Base-by-base conservation (phyloP, 2,329 filamentous ascomycete genomes). In the Aspergillus terreus region DNA sequence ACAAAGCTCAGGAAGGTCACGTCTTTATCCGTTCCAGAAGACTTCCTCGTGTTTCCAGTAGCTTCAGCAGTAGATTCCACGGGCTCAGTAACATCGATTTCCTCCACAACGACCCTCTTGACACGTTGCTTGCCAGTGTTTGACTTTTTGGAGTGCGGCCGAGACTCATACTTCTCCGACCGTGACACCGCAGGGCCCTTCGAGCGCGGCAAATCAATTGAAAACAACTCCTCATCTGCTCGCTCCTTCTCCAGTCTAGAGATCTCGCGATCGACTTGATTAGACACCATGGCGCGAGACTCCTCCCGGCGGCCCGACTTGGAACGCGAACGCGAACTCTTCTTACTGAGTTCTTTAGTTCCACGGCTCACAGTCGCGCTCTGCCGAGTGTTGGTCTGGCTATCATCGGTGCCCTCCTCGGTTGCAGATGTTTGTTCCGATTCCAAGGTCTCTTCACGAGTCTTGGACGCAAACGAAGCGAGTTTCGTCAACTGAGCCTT, bases 1-100 rank as follows among this genome's bases (percentile, higher is more conserved):
- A 82, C 74, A 52, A 77, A 76, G 64, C 78, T 84, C 46, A 85
- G 61, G 53, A 81, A 69, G 1, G 82, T 84, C 44, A 81, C 57
- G 49, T 80, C 73, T 30, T 67, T 61, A 4, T 62, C 63, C 9
- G 50, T 49, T 14, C 58, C 56, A 30, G 61, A 63, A 6, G 63
- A 62, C 25, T 55, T 62, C 46, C 58, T 64, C 12, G 60, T 63
- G 38, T 66, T 62, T 45, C 64, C 60, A 11, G 67, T 63, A 15
- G 53, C 45, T 4, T 60, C 56, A 9, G 55, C 56, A 12, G 58
- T 66, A 6, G 59, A 56, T 5, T 69, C 68, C 2, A 68, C 48
- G n/a, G 63, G 63, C 21, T 65, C 65, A 9, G 58, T 68, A 25
- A 62, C 57, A 17, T 69, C 58, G 5, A 61, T 52, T 50, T 70